Evolutionary conservation across 1,139 yeast genomes (phyloP).

Genomic region (Protomyces lactucae-debilis): DNA sequence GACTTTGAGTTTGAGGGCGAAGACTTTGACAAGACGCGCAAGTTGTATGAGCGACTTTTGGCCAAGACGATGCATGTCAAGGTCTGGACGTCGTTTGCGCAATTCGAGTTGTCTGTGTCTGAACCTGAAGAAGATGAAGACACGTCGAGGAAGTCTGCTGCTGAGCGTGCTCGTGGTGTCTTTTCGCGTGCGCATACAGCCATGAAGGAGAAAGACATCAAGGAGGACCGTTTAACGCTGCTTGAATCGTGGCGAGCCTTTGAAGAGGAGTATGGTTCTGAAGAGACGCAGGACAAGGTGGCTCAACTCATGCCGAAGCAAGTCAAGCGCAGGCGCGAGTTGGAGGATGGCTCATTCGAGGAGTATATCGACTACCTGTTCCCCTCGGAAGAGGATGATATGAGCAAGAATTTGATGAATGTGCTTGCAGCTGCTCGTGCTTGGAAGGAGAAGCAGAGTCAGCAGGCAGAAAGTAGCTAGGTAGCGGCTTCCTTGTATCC

Average conservation of each 20-base stretch:
- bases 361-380: slow-evolving; percentile 59
- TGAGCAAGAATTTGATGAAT: slow-evolving; percentile 25
- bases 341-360: slow-evolving; percentile 49
- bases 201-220: slow-evolving; percentile 43
- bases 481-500: too few species aligned
- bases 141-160: slow-evolving; percentile 50
- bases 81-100: slow-evolving; percentile 53
- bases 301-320: slow-evolving; percentile 54
- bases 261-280: slow-evolving; percentile 60
- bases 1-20: slow-evolving; percentile 57
- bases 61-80: slow-evolving; percentile 41
- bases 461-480: background rate
- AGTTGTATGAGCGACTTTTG: slow-evolving; percentile 48
- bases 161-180: slow-evolving; percentile 40
- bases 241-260: slow-evolving; percentile 63
- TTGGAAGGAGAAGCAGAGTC: slow-evolving; percentile 27
- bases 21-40: slow-evolving; percentile 55
- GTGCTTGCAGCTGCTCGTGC: slow-evolving; percentile 26
- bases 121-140: slow-evolving; percentile 41
- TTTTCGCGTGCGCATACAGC: slow-evolving; percentile 53
- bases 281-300: slow-evolving; percentile 42
- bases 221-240: slow-evolving; percentile 50
- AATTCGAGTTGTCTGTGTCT: slow-evolving; percentile 55
- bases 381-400: slow-evolving; percentile 50
- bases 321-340: slow-evolving; percentile 47